Evolutionary conservation across 352 stramenopile genomes (phyloP), one percentile per base, ranked within the genome.

Genomic region (Phytophthora constricta): DNA sequence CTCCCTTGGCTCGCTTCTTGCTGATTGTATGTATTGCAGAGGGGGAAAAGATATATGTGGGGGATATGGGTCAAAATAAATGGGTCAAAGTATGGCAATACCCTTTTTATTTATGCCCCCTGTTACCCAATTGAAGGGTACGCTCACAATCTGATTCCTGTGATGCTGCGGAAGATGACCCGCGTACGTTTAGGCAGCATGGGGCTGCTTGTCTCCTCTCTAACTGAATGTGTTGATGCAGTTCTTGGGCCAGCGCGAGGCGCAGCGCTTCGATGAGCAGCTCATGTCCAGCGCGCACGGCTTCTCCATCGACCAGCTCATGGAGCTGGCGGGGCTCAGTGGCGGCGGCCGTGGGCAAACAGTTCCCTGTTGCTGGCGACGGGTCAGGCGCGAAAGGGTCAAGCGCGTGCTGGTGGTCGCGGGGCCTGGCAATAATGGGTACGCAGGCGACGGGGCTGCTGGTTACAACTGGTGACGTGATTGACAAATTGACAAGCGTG

Each of bases 271-370:
- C 4, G 96, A 98, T 56, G 82, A 93, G 55, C 80, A 95, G 62
- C 89, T 99, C 46, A 98, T 98, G 93, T 83, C 76, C 23, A 81
- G 63, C 23, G 68, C 54, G 20, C 79, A 89, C 49, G 94, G 94
- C 2, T 99, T 98, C 74, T 97, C 86, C 22, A 90, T 99, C 53
- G 92, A 98, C 59, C 97, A 99, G 80, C 83, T 99, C 19, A 99
- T 99, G 98, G 98, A 99, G 78, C 83, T 99, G 19, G 98, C 98
- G 9, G 98, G 98, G 4, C 76, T 99, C 10, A 94, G 91, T 99
- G 17, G 95, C 97, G 5, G 90, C 89, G 41, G 96, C 96, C 2
- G 80, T 99, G 47, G 69, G 75, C 26, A 89, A 97, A 59, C 76
- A 89, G 28, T 95, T 79, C 52, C 78, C 77, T 4, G 66, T 27